Evolutionary conservation across 2,329 filamentous ascomycete species (phyloP).

Genomic region (Phaeosphaeriaceae sp.): DNA sequence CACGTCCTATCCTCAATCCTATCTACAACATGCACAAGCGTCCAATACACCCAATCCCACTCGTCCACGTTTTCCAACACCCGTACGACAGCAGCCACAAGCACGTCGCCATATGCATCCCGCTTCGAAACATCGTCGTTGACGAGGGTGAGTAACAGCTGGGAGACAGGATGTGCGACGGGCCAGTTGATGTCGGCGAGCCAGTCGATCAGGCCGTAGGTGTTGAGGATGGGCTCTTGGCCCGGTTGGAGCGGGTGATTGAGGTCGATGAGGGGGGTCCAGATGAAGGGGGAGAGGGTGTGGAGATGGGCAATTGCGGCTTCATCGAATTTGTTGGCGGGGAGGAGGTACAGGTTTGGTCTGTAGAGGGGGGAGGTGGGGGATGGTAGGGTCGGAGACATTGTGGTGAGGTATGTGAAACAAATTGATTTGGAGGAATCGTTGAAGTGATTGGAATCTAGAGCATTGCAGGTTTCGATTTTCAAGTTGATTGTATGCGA

Average conservation of each 20-base stretch:
- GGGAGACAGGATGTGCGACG: not conserved
- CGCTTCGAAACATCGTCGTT: not conserved
- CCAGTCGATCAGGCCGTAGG: not conserved
- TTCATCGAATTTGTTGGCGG: not conserved
- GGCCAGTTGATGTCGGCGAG: conserved; percentile 1
- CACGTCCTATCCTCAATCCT: not conserved
- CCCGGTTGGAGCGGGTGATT: not conserved
- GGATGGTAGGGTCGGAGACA: not conserved
- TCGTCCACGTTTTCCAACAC: not conserved
- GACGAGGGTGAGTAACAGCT: not conserved
- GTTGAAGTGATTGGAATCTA: not conserved
- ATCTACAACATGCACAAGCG: not conserved
- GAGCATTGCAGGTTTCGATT: no score
- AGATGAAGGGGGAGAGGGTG: not conserved
- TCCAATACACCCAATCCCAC: conserved; percentile 1
- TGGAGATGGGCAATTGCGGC: not conserved
- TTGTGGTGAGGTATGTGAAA: not conserved
- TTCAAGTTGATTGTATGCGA: not conserved
- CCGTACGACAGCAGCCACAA: not conserved
- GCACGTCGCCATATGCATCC: not conserved
- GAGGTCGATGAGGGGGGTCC: not conserved
- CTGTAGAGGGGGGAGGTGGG: not conserved
- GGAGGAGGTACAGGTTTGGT: not conserved
- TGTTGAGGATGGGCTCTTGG: no score
- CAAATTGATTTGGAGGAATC: not conserved